Evolutionary conservation across 176 grass and related monocot genomes (phyloP), one percentile per base, ranked within the genome.

Genomic region (Ananas comosus): DNA sequence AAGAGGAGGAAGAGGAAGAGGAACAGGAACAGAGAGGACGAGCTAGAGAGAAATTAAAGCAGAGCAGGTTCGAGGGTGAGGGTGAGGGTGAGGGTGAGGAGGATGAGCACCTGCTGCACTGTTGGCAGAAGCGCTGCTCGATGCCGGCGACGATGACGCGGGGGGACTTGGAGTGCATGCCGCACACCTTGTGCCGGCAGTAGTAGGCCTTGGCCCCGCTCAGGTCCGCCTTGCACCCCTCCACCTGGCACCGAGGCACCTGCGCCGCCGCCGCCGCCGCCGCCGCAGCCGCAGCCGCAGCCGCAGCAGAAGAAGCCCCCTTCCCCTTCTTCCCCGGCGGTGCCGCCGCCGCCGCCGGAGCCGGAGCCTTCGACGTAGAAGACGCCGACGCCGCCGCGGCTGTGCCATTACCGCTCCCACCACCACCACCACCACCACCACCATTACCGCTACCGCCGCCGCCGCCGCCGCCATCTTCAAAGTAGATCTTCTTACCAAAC

Each of bases 401-500:
- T 9, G 72, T 13, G 19, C 65, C 64, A 42, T 42, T 42, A 42
- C 33, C 1, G 33, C 33, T 42, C 4, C 33, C 33, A 42, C 33
- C 33, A 42, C 33, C 33, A 42, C 29, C 29, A 33, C 29, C 29
- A 33, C 33, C 33, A 42, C 33, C 29, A 33, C 29, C 29, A 3
- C 29, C 29, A 33, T 6, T 7, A 0, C 58, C 65, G 12, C 49
- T 71, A 48, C 85, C 78, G 48, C 56, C 51, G 2, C 76, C 71
- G 18, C 67, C 54, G 1, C 58, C 13, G 24, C 61, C 29, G 0
- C 61, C 64, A 57, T 97, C 89, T 67, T 88, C 94, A 74, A 97
- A 97, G 86, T 97, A 97, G 64, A 90, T 82, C 82, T 92, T 97
- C 79, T 97, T 76, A 49, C 94, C 94, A 48, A 97, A 97, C 70